A percentile compares a stretch with the other conserved stretches of the same genome.
These are phyloP conservation scores for Lipomyces orientalis DNA, from an alignment of 805 yeast genomes.

Conservation along the genomic window DNA sequence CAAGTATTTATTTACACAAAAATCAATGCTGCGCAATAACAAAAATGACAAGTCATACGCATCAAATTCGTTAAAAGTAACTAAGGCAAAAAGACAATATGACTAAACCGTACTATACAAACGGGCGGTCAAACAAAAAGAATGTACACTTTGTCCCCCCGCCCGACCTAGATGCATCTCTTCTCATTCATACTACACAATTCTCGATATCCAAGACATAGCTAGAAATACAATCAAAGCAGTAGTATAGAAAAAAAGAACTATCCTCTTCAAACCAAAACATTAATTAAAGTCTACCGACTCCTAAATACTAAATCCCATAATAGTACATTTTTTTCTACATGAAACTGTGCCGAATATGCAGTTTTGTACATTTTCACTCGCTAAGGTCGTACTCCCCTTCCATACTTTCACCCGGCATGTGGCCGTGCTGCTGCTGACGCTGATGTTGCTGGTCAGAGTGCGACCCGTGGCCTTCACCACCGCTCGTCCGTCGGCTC, in stretches of 20 bases:
- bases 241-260: no score
- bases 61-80: no score
- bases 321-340: background rate
- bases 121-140: background rate
- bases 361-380: background rate
- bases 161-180: background rate
- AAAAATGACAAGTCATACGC: no score
- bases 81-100: no score
- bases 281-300: background rate
- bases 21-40: no score
- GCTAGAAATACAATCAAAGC: background rate
- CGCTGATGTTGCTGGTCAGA: background rate
- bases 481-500: constrained; percentile 19
- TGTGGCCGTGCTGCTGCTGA: background rate
- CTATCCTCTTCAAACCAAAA: background rate
- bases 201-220: background rate
- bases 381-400: background rate
- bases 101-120: no score
- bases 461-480: background rate
- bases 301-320: background rate
- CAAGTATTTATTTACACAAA: no score
- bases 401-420: background rate
- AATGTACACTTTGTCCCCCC: background rate
- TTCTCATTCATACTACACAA: background rate
- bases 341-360: background rate